Base-by-base conservation (phyloP, 2,329 filamentous ascomycete genomes). In the Colletotrichum spaethianum region DNA sequence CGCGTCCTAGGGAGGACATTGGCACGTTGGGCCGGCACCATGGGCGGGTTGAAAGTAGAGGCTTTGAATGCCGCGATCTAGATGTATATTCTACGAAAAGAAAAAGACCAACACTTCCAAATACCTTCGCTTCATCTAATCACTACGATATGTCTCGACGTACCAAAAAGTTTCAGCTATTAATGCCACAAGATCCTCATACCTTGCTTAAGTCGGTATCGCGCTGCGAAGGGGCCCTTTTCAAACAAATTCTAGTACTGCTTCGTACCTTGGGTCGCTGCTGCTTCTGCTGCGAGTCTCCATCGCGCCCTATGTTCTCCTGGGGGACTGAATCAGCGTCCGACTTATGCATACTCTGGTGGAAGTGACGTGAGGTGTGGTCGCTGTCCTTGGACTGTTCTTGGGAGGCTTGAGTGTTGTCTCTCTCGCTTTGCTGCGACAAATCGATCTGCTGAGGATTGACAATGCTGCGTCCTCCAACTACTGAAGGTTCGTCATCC, bases 61-160 rank as follows among this genome's bases (percentile, higher is more conserved):
- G 44, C 46, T 53, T 61, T 40, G 16, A 42, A 31, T 59, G 33
- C 66, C 60, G 44, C 53, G 48, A 56, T 59, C 53, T 72, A 61
- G 36, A 36, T 70, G 70, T 69, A 64, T 63, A 64, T 64, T 69
- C 60, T 61, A 64, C 26, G 33, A 63, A 55, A 55, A 64, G 18
- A 67, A 42, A 61, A 44, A 44, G 50, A 20, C 18, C 26, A 20
- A 23, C 18, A 55, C 28, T 18, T 38, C 31, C 33, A 52, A 16
- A 61, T 33, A 14, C 5, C 31, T 33, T 40, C 52, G 16, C 40
- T 46, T 18, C 28, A 38, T n/a, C 26, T 33, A 40, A 46, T 18
- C n/a, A 11, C 36, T 48, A 20, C 31, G 18, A 59, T 48, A 28
- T 33, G 28, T 46, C 20, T 36, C 28, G 36, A 55, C 31, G n/a